These are phyloP conservation scores for Lobosporangium transversale DNA, from an alignment of 192 early-diverging fungal genomes.

Conservation along the genomic window DNA sequence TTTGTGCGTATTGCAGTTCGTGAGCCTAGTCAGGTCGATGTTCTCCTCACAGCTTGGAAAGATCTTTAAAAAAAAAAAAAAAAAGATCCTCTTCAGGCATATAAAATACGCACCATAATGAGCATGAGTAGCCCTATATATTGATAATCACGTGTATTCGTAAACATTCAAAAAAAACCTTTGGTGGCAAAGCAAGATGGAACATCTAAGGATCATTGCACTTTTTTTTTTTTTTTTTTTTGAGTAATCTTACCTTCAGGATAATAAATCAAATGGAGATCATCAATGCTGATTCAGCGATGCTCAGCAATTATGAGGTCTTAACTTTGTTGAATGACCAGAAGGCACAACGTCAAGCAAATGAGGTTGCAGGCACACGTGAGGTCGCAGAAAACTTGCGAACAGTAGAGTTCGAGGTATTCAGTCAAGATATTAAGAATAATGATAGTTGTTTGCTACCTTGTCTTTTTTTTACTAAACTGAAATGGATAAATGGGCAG, in stretches of 20 bases:
- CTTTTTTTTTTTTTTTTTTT: neutral
- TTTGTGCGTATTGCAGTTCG: constrained; percentile 84
- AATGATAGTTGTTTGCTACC: too few species aligned
- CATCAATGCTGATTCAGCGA: constrained; percentile 65
- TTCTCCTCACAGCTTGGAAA: constrained; percentile 79
- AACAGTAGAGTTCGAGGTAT: constrained; percentile 73
- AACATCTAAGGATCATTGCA: too few species aligned
- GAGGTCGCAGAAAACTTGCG: constrained; percentile 70
- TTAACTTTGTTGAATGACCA: constrained; percentile 67
- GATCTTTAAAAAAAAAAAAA: constrained; percentile 20
- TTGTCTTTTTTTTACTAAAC: too few species aligned
- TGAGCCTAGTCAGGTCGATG: constrained; percentile 72
- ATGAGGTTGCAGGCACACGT: constrained; percentile 37
- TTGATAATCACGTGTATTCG: neutral
- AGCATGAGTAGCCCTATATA: neutral
- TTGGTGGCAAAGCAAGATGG: constrained; percentile 15
- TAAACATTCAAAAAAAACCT: neutral
- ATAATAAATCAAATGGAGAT: too few species aligned
- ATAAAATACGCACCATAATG: neutral
- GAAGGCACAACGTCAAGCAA: constrained; percentile 54
- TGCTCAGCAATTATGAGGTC: constrained; percentile 79
- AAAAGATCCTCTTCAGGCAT: neutral
- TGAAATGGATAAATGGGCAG: too few species aligned
- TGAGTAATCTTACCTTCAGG: neutral
- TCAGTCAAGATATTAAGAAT: too few species aligned